A percentile compares a stretch with the other conserved stretches of the same genome.
phyloP scores from a whole-genome alignment of 2,329 filamentous ascomycete genomes.

The Trichoderma hamatum region DNA sequence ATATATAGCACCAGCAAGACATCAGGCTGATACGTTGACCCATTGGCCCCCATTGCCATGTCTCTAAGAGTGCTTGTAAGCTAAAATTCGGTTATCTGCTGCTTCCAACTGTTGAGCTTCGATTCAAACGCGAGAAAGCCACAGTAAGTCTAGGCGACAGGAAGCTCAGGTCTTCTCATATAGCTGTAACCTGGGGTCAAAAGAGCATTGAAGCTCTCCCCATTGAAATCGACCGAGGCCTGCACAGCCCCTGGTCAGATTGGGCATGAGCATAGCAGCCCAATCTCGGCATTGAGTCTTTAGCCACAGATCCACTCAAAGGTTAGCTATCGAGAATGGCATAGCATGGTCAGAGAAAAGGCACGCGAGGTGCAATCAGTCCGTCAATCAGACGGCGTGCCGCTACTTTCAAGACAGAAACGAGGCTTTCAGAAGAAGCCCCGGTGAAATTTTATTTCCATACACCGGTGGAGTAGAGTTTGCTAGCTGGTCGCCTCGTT shows the following conservation, averaged over 20 bases:
- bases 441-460: neutral
- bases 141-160: neutral
- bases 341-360: neutral
- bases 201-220: neutral
- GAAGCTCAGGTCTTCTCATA: neutral
- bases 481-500: constrained; percentile 1
- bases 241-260: constrained; percentile 19
- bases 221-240: constrained; percentile 4
- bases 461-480: constrained; percentile 6
- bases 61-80: neutral
- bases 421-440: neutral
- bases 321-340: constrained; percentile 4
- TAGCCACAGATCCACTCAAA: constrained; percentile 3
- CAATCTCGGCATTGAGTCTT: constrained; percentile 8
- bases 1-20: neutral
- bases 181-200: neutral
- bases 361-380: neutral
- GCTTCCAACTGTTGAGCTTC: too few species aligned
- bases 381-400: constrained; percentile 9
- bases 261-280: constrained; percentile 25
- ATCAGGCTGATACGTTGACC: neutral
- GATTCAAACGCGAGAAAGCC: neutral
- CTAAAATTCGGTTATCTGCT: neutral
- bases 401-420: neutral
- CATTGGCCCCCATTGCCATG: neutral